These are phyloP conservation scores for Durio zibethinus DNA, from an alignment of 345 rosid genomes.

Conservation along the genomic window DNA sequence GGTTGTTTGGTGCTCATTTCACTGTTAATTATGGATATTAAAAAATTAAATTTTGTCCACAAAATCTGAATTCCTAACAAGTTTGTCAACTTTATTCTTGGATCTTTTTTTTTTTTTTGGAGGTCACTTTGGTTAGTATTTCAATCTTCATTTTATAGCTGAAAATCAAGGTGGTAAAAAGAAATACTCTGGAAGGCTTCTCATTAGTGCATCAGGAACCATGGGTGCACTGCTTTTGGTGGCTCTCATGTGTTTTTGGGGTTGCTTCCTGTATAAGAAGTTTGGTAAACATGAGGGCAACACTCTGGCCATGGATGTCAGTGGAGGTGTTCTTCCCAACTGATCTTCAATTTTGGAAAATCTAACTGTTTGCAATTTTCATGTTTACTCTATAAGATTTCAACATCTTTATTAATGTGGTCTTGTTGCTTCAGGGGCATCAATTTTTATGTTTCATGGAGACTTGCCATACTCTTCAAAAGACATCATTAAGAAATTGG, in stretches of 20 bases:
- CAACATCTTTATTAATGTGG: background rate
- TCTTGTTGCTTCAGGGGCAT: conserved; percentile 66
- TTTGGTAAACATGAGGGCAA: conserved; percentile 74
- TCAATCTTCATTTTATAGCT: conserved; percentile 35
- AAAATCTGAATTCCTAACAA: conserved; percentile 3
- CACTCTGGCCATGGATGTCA: conserved; percentile 78
- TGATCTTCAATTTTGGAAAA: conserved; percentile 16
- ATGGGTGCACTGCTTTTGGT: conserved; percentile 94
- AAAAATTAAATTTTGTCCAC: background rate
- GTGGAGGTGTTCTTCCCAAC: conserved; percentile 63
- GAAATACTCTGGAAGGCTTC: conserved; percentile 67
- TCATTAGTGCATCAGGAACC: conserved; percentile 92
- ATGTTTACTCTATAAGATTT: conserved; percentile 11
- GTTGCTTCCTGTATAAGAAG: conserved; percentile 96
- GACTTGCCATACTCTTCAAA: conserved; percentile 94
- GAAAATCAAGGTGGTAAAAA: conserved; percentile 62
- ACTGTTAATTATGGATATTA: background rate
- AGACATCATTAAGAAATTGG: conserved; percentile 90
- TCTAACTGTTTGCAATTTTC: conserved; percentile 6
- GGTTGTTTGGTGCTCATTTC: conserved; percentile 13
- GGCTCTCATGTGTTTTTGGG: conserved; percentile 99
- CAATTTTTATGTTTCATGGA: conserved; percentile 96
- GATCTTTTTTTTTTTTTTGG: background rate
- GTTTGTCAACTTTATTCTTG: background rate
- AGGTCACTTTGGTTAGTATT: conserved; percentile 17